A percentile compares a stretch with the other conserved stretches of the same genome.
These are phyloP conservation scores for Calonectria multiphialidica DNA, from an alignment of 2,329 filamentous ascomycete species.

Conservation along the genomic window DNA sequence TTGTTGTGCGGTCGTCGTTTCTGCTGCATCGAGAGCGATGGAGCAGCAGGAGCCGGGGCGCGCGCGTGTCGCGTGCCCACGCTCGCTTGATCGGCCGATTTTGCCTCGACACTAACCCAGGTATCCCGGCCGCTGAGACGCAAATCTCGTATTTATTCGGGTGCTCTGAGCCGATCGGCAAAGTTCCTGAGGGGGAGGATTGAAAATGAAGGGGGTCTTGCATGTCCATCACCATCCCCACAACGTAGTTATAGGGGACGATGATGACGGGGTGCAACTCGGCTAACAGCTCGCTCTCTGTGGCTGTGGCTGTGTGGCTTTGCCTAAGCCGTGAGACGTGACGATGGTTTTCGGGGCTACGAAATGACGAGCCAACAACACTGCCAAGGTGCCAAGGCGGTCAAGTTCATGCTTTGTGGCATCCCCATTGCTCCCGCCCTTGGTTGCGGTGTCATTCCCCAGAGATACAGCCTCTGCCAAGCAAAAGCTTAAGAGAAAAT, in stretches of 20 bases:
- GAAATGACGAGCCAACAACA: neutral
- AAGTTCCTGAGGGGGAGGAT: neutral
- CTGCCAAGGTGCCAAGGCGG: neutral
- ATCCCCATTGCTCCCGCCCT: neutral
- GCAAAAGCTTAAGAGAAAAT: neutral
- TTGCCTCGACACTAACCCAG: neutral
- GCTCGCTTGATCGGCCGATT: neutral
- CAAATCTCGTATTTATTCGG: neutral
- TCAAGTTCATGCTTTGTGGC: neutral
- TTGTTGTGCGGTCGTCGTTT: slow-evolving; percentile 41
- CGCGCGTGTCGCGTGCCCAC: neutral
- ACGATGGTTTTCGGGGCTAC: too few relatives aligned
- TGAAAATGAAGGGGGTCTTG: neutral
- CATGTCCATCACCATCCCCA: neutral
- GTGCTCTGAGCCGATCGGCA: neutral
- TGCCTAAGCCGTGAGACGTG: neutral
- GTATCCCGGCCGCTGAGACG: neutral
- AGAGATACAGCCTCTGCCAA: neutral
- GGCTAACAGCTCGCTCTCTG: neutral
- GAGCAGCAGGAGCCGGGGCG: too few relatives aligned
- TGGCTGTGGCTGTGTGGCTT: neutral
- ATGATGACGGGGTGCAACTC: neutral
- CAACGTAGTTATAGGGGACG: neutral
- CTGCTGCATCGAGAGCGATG: slow-evolving; percentile 21
- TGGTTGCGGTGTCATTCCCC: neutral